These are phyloP conservation scores for Leucosporidium scottii DNA, from an alignment of 768 basidiomycete species.

Conservation along the genomic window DNA sequence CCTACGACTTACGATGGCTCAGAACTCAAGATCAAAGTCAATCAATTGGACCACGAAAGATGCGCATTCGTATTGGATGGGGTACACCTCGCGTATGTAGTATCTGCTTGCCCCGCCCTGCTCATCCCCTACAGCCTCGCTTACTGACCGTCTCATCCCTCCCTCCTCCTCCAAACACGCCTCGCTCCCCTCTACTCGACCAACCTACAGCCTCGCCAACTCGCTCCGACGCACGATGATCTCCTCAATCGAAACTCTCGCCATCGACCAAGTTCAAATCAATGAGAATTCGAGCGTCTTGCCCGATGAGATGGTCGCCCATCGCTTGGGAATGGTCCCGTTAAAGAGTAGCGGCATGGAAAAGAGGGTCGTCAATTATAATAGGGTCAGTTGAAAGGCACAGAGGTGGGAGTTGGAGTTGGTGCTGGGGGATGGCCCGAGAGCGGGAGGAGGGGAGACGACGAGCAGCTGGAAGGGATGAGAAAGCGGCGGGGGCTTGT, in stretches of 20 bases:
- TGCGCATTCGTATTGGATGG: not conserved
- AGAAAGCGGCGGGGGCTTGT: too few relatives aligned
- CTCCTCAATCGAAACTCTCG: conserved; percentile 70
- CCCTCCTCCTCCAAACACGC: not conserved
- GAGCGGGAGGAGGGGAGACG: too few relatives aligned
- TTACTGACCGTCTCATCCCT: not conserved
- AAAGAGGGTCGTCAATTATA: conserved; percentile 37
- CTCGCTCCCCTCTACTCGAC: not conserved
- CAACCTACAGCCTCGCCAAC: not conserved
- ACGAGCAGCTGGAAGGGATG: not conserved
- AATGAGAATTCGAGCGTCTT: conserved; percentile 83
- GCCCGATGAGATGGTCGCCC: conserved; percentile 95
- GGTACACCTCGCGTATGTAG: not conserved
- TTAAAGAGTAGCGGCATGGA: conserved; percentile 75
- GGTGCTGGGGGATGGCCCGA: too few relatives aligned
- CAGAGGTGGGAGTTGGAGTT: too few relatives aligned
- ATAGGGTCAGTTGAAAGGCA: conserved; percentile 43
- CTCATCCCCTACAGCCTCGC: not conserved
- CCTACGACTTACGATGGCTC: not conserved
- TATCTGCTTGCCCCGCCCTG: not conserved
- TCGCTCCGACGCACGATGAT: not conserved
- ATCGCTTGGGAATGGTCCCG: conserved; percentile 90
- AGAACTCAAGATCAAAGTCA: not conserved
- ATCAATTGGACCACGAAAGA: not conserved
- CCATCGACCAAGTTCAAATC: conserved; percentile 94